Percentiles rank a stretch among this genome's conserved stretches.
Conservation (phyloP, 2,329 filamentous ascomycete genomes). For the Xylariaceae sp. region DNA sequence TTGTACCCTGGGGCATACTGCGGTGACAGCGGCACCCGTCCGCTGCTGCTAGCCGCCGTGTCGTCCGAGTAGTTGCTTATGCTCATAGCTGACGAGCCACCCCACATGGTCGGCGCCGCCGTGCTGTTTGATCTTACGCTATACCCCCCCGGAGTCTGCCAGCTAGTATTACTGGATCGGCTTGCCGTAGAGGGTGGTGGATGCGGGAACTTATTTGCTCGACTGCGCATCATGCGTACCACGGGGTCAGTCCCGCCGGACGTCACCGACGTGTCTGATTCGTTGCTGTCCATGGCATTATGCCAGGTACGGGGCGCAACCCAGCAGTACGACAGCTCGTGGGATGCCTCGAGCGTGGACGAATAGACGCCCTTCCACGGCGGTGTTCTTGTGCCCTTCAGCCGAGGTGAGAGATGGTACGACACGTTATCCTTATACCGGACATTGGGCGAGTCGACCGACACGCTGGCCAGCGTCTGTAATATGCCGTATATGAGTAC, state of each 20-base stretch:
- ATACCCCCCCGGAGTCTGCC: slow-evolving; percentile 29
- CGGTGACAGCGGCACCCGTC: slow-evolving; percentile 20
- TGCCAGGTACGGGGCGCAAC: slow-evolving; percentile 50
- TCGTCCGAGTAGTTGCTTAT: slow-evolving; percentile 40
- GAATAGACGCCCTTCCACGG: slow-evolving; percentile 57
- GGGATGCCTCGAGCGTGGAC: slow-evolving; percentile 47
- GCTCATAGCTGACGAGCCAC: slow-evolving; percentile 39
- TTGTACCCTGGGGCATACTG: slow-evolving; percentile 10
- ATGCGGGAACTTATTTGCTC: slow-evolving; percentile 32
- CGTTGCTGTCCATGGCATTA: slow-evolving; percentile 31
- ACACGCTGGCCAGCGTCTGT: slow-evolving; percentile 65
- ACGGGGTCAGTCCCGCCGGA: slow-evolving; percentile 32
- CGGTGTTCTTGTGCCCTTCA: slow-evolving; percentile 58
- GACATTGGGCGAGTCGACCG: slow-evolving; percentile 62
- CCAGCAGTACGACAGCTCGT: slow-evolving; percentile 63
- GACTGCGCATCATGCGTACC: slow-evolving; percentile 37
- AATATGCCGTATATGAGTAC: slow-evolving; percentile 66
- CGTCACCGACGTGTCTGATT: slow-evolving; percentile 31
- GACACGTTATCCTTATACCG: slow-evolving; percentile 58
- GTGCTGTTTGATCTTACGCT: slow-evolving; percentile 32
- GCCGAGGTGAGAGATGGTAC: slow-evolving; percentile 63
- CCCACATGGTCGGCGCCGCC: slow-evolving; percentile 37
- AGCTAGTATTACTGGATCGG: slow-evolving; percentile 26
- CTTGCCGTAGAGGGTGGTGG: slow-evolving; percentile 32
- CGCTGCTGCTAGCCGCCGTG: slow-evolving; percentile 30